Percentiles rank a stretch among this genome's conserved stretches.
phyloP scores from a whole-genome alignment of 805 yeast genomes.

The Candida nonsorbophila region DNA sequence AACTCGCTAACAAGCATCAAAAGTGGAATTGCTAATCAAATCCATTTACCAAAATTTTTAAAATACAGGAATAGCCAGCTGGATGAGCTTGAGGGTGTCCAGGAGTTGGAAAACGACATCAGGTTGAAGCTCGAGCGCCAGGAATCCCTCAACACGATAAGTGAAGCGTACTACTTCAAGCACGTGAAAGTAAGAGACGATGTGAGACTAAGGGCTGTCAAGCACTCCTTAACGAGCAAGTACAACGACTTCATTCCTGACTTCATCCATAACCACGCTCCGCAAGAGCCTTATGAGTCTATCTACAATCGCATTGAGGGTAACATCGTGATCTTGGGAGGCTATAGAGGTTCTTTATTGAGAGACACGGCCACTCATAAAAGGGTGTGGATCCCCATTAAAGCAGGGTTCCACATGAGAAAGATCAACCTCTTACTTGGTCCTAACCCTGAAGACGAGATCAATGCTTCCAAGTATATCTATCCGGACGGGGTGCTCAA shows the following conservation, averaged over 20 bases:
- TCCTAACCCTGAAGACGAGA: constrained; percentile 67
- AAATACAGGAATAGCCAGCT: constrained; percentile 9
- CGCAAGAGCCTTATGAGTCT: constrained; percentile 28
- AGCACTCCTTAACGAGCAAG: constrained; percentile 52
- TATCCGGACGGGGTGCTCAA: constrained; percentile 74
- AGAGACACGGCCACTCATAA: constrained; percentile 59
- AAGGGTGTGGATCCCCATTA: constrained; percentile 81
- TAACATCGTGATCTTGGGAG: constrained; percentile 77
- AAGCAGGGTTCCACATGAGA: constrained; percentile 74
- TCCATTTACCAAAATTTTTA: too few relatives aligned
- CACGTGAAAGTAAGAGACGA: constrained; percentile 57
- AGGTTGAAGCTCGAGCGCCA: constrained; percentile 44
- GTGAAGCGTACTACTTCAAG: constrained; percentile 56
- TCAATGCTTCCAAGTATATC: constrained; percentile 44
- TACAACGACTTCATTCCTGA: constrained; percentile 37
- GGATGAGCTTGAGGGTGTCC: constrained; percentile 11
- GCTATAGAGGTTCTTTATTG: constrained; percentile 79
- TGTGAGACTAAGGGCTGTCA: constrained; percentile 65
- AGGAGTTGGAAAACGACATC: constrained; percentile 21
- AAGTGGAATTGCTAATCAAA: constrained; percentile 5
- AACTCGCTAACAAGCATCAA: constrained; percentile 25
- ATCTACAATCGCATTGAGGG: constrained; percentile 65
- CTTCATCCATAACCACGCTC: constrained; percentile 9
- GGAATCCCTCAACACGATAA: constrained; percentile 53
- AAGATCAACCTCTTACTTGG: constrained; percentile 70